Conservation (phyloP, 164 flowering plant genomes). For the Tetrastigma voinierianum region DNA sequence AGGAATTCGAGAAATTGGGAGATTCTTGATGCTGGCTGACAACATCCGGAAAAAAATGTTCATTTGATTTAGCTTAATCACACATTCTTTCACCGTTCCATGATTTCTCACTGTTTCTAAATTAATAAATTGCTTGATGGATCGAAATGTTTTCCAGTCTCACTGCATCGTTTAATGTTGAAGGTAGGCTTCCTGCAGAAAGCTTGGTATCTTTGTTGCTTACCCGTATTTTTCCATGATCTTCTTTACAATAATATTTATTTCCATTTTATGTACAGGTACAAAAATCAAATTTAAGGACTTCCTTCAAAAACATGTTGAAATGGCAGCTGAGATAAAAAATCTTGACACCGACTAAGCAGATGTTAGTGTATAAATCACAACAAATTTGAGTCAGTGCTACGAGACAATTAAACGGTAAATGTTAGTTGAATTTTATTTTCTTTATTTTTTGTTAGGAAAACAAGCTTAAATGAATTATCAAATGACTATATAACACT, state of each 20-base stretch:
- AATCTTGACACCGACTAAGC: slow-evolving; percentile 97
- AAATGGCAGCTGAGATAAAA: slow-evolving; percentile 98
- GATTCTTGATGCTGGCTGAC: neutral
- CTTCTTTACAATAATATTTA: no score
- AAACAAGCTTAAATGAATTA: neutral
- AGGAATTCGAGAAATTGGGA: no score
- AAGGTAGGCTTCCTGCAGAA: no score
- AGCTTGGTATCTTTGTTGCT: no score
- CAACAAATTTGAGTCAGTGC: slow-evolving; percentile 98
- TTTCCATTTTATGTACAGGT: slow-evolving; percentile 40
- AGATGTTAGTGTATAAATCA: slow-evolving; percentile 96
- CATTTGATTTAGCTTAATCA: no score
- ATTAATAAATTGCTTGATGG: no score
- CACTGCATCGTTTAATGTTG: no score
- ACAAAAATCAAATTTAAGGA: slow-evolving; percentile 79
- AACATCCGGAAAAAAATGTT: neutral
- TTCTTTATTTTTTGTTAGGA: neutral
- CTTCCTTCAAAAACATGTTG: slow-evolving; percentile 91
- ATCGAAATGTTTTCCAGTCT: no score
- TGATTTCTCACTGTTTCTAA: no score
- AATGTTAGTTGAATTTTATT: neutral
- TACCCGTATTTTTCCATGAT: no score
- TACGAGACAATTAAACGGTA: slow-evolving; percentile 97
- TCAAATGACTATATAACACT: no score
- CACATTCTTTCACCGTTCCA: no score